Evolutionary conservation across 768 basidiomycete genomes (phyloP).

Genomic region (Scleroderma citrinum): DNA sequence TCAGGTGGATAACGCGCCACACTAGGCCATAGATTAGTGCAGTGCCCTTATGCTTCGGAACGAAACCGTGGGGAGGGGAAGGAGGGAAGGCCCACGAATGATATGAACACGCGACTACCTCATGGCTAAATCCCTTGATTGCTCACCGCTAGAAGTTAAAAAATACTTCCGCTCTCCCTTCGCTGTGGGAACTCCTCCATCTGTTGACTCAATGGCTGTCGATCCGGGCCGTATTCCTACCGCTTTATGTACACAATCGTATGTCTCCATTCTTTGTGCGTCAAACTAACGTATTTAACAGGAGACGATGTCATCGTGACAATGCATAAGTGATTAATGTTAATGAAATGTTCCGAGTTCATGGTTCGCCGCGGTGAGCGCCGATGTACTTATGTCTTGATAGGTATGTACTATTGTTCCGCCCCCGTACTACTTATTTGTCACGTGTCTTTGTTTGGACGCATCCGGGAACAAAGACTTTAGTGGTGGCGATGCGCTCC

Average conservation of each 20-base stretch:
- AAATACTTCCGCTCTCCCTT: background rate
- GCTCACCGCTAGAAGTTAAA: constrained; percentile 6
- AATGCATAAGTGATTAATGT: background rate
- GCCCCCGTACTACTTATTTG: too few relatives aligned
- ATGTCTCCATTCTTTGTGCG: background rate
- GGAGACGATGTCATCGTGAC: background rate
- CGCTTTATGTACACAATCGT: background rate
- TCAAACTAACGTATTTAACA: background rate
- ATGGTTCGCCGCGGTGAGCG: too few relatives aligned
- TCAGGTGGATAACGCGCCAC: too few relatives aligned
- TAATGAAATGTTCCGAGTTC: background rate
- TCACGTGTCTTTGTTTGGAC: too few relatives aligned
- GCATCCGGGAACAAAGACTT: too few relatives aligned
- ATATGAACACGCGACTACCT: constrained; percentile 23
- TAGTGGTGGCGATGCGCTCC: too few relatives aligned
- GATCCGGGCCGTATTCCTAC: background rate
- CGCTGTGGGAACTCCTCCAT: background rate
- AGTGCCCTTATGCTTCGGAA: background rate
- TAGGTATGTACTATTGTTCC: too few relatives aligned
- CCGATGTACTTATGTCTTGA: too few relatives aligned
- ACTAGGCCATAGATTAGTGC: too few relatives aligned
- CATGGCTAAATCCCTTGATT: constrained; percentile 16
- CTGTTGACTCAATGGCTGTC: background rate
- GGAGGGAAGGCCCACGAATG: background rate
- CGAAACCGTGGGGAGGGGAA: background rate